A percentile compares a stretch with the other conserved stretches of the same genome.
Conservation (phyloP, 805 yeast genomes). For the Diddensiella santjacobensis region DNA sequence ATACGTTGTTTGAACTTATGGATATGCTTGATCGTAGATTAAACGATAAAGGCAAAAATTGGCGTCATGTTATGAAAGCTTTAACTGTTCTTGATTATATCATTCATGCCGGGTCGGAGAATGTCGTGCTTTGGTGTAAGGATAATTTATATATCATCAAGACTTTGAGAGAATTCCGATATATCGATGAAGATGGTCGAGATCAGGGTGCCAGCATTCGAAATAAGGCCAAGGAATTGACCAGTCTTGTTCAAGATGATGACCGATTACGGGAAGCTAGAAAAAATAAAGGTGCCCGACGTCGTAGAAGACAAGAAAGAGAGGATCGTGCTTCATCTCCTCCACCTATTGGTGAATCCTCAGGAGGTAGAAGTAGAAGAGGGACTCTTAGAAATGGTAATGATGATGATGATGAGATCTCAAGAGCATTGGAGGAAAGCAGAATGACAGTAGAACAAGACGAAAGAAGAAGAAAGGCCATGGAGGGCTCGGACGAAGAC, state of each 20-base stretch:
- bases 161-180: slow-evolving; percentile 86
- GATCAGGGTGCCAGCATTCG: slow-evolving; percentile 90
- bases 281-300: slow-evolving; percentile 33
- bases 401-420: slow-evolving; percentile 64
- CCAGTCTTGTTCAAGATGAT: slow-evolving; percentile 73
- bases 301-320: slow-evolving; percentile 17
- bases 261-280: slow-evolving; percentile 76
- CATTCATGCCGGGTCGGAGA: slow-evolving; percentile 80
- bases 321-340: slow-evolving; percentile 5
- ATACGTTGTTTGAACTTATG: slow-evolving; percentile 83
- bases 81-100: slow-evolving; percentile 84
- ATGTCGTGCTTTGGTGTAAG: slow-evolving; percentile 86
- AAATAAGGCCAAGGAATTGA: slow-evolving; percentile 85
- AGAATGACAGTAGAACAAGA: slow-evolving; percentile 82
- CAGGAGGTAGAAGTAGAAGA: slow-evolving; percentile 8
- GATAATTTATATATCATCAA: slow-evolving; percentile 85
- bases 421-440: slow-evolving; percentile 76
- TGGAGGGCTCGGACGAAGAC: slow-evolving; percentile 53
- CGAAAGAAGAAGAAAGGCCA: slow-evolving; percentile 42
- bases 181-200: slow-evolving; percentile 65
- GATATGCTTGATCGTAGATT: slow-evolving; percentile 89
- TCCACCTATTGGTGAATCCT: slow-evolving; percentile 9
- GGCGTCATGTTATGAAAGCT: slow-evolving; percentile 94
- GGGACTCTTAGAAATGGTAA: slow-evolving; percentile 1
- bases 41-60: slow-evolving; percentile 93